A percentile compares a stretch with the other conserved stretches of the same genome.
These are phyloP conservation scores for Lentinula detonsa DNA, from an alignment of 768 basidiomycete species.

Conservation along the genomic window DNA sequence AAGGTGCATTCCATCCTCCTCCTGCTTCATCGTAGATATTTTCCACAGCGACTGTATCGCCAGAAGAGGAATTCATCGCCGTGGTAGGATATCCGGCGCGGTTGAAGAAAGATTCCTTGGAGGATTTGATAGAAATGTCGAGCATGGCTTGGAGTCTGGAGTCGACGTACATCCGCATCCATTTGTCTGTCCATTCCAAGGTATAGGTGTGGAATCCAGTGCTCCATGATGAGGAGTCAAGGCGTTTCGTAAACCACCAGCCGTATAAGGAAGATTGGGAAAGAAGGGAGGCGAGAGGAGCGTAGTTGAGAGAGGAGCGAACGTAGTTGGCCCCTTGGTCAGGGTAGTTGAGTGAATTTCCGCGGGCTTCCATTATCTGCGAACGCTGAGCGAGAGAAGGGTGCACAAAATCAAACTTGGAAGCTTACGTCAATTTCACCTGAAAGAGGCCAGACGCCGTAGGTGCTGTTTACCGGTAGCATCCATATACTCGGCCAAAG, in stretches of 20 bases:
- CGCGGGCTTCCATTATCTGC: constrained; percentile 51
- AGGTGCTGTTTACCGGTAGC: constrained; percentile 57
- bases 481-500: constrained; percentile 63
- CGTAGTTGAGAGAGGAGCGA: constrained; percentile 65
- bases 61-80: constrained; percentile 51
- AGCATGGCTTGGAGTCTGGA: constrained; percentile 59
- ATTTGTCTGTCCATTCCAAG: constrained; percentile 71
- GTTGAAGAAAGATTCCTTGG: constrained; percentile 55
- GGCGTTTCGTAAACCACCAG: constrained; percentile 51
- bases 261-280: constrained; percentile 50
- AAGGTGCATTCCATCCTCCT: constrained; percentile 64
- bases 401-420: constrained; percentile 13
- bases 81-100: constrained; percentile 63
- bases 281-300: constrained; percentile 31
- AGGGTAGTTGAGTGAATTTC: constrained; percentile 48
- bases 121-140: constrained; percentile 46
- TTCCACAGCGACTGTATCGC: constrained; percentile 30
- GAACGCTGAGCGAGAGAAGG: constrained; percentile 8
- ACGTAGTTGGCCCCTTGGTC: constrained; percentile 54
- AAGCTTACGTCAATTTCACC: constrained; percentile 44
- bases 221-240: constrained; percentile 25
- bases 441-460: constrained; percentile 58
- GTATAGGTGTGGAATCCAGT: constrained; percentile 61
- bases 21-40: constrained; percentile 55
- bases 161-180: constrained; percentile 75